phyloP scores from a whole-genome alignment of 2,329 filamentous ascomycete species.

The Cercospora beticola region DNA sequence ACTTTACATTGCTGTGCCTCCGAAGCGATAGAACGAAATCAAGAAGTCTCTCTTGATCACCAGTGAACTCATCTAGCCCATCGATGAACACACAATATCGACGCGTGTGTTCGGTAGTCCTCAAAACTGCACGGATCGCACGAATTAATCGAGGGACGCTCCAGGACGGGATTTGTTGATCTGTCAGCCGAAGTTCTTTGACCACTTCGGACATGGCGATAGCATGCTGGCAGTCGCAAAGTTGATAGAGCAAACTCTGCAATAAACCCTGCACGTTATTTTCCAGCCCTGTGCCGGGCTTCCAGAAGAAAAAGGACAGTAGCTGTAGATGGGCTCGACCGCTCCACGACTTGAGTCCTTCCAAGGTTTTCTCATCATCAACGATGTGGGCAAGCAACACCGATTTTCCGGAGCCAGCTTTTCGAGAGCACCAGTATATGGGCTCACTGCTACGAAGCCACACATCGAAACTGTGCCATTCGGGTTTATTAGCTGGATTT shows the following conservation, averaged over 20 bases:
- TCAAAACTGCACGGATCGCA: background rate
- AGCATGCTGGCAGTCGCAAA: background rate
- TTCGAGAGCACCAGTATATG: background rate
- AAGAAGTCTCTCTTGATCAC: no score
- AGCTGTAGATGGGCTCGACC: background rate
- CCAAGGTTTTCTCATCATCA: background rate
- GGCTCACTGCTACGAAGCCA: background rate
- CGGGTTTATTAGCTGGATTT: no score
- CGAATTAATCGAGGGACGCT: background rate
- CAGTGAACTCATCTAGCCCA: background rate
- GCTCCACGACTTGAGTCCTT: background rate
- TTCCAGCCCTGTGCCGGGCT: background rate
- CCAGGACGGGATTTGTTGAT: background rate
- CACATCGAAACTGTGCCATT: background rate
- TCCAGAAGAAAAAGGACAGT: background rate
- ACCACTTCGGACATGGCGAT: background rate
- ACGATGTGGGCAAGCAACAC: background rate
- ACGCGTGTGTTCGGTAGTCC: background rate
- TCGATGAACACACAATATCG: background rate
- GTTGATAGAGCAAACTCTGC: background rate
- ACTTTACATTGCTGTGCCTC: background rate
- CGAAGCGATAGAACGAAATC: no score
- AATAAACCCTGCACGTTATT: background rate
- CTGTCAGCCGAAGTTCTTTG: background rate
- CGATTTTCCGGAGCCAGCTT: background rate